Evolutionary conservation across 139 green algal genomes (phyloP).

Genomic region (Monoraphidium neglectum): DNA sequence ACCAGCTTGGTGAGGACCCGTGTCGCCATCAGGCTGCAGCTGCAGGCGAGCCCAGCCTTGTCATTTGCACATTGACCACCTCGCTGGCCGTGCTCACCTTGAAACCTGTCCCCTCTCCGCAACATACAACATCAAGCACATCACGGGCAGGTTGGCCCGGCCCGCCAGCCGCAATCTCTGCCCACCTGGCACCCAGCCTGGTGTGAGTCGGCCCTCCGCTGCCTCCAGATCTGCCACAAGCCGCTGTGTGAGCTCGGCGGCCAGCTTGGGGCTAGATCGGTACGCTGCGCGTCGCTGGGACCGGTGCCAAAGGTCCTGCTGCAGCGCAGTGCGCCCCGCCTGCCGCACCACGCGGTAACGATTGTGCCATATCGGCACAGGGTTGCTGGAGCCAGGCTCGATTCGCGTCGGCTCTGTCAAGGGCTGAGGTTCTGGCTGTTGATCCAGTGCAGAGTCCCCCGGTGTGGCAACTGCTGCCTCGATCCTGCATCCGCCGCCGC

Average conservation of each 20-base stretch:
- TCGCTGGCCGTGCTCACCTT: too few species aligned
- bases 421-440: neutral
- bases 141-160: too few species aligned
- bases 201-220: neutral
- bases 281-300: constrained; percentile 3
- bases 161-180: too few species aligned
- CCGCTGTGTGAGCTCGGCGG: neutral
- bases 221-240: constrained; percentile 11
- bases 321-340: constrained; percentile 8
- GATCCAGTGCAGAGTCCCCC: neutral
- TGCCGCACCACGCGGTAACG: constrained; percentile 15
- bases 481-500: too few species aligned
- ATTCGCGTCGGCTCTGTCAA: constrained; percentile 17
- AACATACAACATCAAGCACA: neutral
- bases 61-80: too few species aligned
- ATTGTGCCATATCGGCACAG: constrained; percentile 20
- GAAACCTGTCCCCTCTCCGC: too few species aligned
- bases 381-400: constrained; percentile 4
- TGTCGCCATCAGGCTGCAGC: too few species aligned
- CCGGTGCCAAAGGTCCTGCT: constrained; percentile 28
- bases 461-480: too few species aligned
- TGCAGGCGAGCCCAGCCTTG: too few species aligned
- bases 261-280: neutral
- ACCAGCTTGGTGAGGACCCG: neutral
- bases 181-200: constrained; percentile 22